Evolutionary conservation across 1,284 basidiomycete genomes (phyloP).

Genomic region (Tranzscheliella williamsii): DNA sequence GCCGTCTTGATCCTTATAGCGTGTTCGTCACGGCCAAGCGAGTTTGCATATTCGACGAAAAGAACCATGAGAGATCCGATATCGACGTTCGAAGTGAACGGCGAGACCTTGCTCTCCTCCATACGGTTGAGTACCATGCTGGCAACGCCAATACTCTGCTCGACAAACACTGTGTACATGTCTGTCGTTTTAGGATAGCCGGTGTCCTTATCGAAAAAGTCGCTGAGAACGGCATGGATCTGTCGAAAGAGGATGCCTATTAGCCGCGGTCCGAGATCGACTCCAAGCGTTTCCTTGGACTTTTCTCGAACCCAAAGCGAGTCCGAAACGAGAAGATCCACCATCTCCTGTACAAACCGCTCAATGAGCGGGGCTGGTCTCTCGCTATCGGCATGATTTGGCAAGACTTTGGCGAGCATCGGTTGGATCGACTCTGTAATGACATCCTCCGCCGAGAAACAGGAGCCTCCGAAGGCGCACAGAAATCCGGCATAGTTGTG

Average conservation of each 20-base stretch:
- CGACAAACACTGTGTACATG: constrained; percentile 56
- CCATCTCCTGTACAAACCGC: constrained; percentile 54
- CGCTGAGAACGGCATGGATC: constrained; percentile 53
- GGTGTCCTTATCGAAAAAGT: constrained; percentile 55
- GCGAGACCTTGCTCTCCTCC: constrained; percentile 14
- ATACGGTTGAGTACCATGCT: constrained; percentile 48
- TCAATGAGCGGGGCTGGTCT: constrained; percentile 40
- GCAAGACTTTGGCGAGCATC: constrained; percentile 13
- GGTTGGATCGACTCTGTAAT: constrained; percentile 16
- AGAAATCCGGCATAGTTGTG: constrained; percentile 82
- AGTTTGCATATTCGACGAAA: constrained; percentile 55
- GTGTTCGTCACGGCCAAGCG: constrained; percentile 48
- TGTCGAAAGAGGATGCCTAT: constrained; percentile 53
- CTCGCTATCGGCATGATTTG: constrained; percentile 21
- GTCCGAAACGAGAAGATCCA: constrained; percentile 55
- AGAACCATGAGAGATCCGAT: constrained; percentile 56
- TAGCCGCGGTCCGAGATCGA: constrained; percentile 44
- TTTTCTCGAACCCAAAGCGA: constrained; percentile 58
- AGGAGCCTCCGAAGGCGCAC: constrained; percentile 74
- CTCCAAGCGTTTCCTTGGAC: constrained; percentile 54
- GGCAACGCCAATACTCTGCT: constrained; percentile 54
- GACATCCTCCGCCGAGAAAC: constrained; percentile 50
- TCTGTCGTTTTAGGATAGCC: constrained; percentile 48
- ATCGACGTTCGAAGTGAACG: constrained; percentile 42
- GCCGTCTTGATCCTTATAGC: constrained; percentile 53